Evolutionary conservation across 345 rosid species (phyloP), one percentile per base, ranked within the genome.

Genomic region (Salix exigua): DNA sequence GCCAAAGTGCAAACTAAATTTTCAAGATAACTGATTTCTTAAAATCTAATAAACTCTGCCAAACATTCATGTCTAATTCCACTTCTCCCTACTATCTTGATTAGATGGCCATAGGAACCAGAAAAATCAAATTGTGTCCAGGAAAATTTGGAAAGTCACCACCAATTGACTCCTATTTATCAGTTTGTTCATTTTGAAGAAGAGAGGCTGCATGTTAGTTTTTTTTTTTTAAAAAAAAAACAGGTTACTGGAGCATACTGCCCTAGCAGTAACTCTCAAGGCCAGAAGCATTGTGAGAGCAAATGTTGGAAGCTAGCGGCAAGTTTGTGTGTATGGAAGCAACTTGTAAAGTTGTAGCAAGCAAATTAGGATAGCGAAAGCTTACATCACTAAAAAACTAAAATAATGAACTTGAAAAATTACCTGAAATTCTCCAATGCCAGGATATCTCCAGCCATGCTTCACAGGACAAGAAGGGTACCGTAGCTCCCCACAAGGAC

Each of bases 361-460:
- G 23, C 4, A 46, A 74, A 63, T 31, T 6, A 11, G 51, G 33
- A 77, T 51, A 50, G 40, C 2, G 65, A 26, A 72, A 69, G 66
- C 65, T 71, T 31, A 63, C 18, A 60, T 48, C 51, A 71, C 55
- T 70, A n/a, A 68, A 78, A 33, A 68, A 33, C 40, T 65, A 55
- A 77, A 40, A 73, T 46, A 37, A 65, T 19, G 73, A 73, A 38
- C 23, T 61, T 21, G 19, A 74, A 30, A 77, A 16, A 55, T 66
- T 84, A 96, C 99, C 98, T 93, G 98, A 79, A 96, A 93, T 89
- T 92, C 96, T 78, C 99, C 99, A 80, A 93, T 88, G 60, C 99
- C 99, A 74, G 99, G 98, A 85, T 92, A 93, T 80, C 96, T 90
- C 99, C 99, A 96, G 70, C 99, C 99, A 81, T 93, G 96, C 87